These are phyloP conservation scores for Coccomyxa sp. DNA, from an alignment of 139 green algal species.

Conservation along the genomic window DNA sequence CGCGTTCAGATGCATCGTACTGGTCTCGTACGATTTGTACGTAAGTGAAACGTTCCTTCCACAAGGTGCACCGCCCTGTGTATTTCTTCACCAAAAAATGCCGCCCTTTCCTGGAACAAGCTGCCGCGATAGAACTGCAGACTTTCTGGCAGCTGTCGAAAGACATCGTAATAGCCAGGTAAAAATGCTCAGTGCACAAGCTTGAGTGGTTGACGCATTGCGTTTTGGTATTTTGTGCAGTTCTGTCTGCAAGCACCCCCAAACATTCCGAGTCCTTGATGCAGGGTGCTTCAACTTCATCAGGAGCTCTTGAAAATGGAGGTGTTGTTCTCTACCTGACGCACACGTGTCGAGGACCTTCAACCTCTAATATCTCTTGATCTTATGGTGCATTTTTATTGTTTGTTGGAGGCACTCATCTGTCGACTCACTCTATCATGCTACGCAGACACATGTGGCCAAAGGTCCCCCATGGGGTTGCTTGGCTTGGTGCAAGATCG, in stretches of 20 bases:
- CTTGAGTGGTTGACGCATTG: not conserved
- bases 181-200: constrained; percentile 15
- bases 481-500: too few relatives aligned
- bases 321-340: not conserved
- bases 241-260: not conserved
- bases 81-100: not conserved
- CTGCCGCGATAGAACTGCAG: constrained; percentile 47
- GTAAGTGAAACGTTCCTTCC: too few relatives aligned
- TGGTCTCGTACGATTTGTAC: too few relatives aligned
- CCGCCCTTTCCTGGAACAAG: constrained; percentile 5
- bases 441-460: not conserved
- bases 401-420: not conserved
- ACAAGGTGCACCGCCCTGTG: too few relatives aligned
- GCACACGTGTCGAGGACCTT: too few relatives aligned
- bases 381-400: not conserved
- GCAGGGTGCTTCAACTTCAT: constrained; percentile 8
- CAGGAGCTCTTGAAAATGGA: not conserved
- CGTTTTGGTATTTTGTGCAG: not conserved
- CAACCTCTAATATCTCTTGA: not conserved
- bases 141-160: constrained; percentile 50
- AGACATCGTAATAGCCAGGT: constrained; percentile 34
- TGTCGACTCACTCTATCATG: not conserved
- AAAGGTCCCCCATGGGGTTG: not conserved
- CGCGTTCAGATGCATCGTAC: too few relatives aligned
- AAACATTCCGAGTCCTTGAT: not conserved